Base-by-base conservation (phyloP, 106 monocot genomes). In the Dioscorea zingiberensis region DNA sequence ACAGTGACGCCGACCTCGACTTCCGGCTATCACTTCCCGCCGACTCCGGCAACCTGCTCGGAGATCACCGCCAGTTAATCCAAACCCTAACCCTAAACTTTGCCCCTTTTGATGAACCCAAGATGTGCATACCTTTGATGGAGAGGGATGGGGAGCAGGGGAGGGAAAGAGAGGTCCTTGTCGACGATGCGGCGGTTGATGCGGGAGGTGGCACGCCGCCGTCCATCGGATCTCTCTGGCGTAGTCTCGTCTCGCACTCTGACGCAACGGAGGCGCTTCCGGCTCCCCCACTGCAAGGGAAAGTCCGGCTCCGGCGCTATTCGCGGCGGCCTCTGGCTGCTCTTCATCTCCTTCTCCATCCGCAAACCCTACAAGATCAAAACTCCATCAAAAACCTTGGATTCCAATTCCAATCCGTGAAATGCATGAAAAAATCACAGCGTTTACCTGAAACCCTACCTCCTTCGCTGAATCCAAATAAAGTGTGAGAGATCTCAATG, bases 211-310 rank as follows among this genome's bases (percentile, higher is more conserved):
- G n/a, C n/a, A n/a, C n/a, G 60, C 66, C 66, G 68, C 47, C 61
- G 74, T 55, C 67, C 76, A 54, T 81, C 81, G 64, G 79, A 73
- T 74, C 48, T 73, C 22, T 65, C 76, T 56, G 25, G 51, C 44
- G 22, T 59, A 69, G 38, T 77, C 74, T 59, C 77, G 38, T 77
- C 74, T 29, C 71, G 71, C 14, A 81, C 65, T 69, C 83, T 90
- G 69, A 83, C 80, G 70, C 90, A 83, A 3, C 86, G 80, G 21
- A 83, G 86, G n/a, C 90, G 63, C 80, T 86, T 90, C 59, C 86
- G 67, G 66, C 70, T 85, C 21, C 90, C 90, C 90, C 90, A 90
- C 77, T 78, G 85, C 27, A 90, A 59, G 11, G 73, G 63, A 19
- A 85, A 77, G 17, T 90, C 79, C 4, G 76, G 72, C 66, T 75